Conservation (phyloP, 2,329 filamentous ascomycete species). For the Diaporthe citri region DNA sequence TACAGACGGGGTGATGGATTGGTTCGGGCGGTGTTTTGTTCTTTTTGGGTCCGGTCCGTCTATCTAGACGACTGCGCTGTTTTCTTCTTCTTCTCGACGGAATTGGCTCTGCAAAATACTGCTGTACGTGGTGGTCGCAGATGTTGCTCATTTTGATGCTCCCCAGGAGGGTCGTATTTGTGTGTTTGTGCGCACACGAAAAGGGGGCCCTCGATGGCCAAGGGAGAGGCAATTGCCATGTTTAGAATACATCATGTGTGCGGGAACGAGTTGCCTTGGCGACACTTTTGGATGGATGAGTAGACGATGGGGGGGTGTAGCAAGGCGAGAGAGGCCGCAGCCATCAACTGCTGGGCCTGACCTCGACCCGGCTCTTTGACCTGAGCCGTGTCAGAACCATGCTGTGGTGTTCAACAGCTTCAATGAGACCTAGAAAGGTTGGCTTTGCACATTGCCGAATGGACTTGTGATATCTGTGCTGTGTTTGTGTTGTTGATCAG, state of each 20-base stretch:
- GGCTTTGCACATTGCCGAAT: not conserved
- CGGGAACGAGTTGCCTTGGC: not conserved
- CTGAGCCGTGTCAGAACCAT: not conserved
- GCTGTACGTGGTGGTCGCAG: not conserved
- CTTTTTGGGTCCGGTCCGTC: too few species aligned
- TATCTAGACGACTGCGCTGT: not conserved
- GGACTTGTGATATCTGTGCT: not conserved
- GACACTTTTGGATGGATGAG: not conserved
- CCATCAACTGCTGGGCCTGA: constrained; percentile 27
- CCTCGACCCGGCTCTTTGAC: not conserved
- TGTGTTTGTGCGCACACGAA: not conserved
- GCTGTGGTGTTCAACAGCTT: constrained; percentile 25
- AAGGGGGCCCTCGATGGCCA: not conserved
- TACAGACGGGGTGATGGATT: not conserved
- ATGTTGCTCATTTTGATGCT: not conserved
- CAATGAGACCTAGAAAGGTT: constrained; percentile 2
- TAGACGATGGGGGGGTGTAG: not conserved
- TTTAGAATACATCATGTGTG: not conserved
- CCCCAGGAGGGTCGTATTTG: not conserved
- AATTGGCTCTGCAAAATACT: not conserved
- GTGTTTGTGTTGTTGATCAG: not conserved
- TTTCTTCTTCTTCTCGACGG: not conserved
- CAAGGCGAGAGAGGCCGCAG: not conserved
- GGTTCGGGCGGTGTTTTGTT: not conserved
- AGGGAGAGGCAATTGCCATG: not conserved